Evolutionary conservation across 2,329 filamentous ascomycete genomes (phyloP).

Genomic region (Phaeosphaeriaceae sp.): DNA sequence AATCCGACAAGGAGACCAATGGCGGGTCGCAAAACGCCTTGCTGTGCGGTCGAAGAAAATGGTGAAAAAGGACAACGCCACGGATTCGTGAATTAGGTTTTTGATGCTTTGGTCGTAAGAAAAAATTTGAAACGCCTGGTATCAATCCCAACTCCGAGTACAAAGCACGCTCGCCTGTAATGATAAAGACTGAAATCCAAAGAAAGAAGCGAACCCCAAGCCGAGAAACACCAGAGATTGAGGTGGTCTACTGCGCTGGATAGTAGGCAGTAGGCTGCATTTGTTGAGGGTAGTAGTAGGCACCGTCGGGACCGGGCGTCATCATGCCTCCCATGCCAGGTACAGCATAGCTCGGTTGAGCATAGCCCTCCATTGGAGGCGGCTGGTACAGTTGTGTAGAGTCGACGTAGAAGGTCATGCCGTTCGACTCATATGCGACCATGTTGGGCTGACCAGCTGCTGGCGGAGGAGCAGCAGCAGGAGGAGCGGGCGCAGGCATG

Average conservation of each 20-base stretch:
- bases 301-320: slow-evolving; percentile 65
- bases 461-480: slow-evolving; percentile 44
- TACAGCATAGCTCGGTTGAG: slow-evolving; percentile 60
- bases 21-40: slow-evolving; percentile 4
- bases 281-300: slow-evolving; percentile 67
- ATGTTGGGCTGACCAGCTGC: slow-evolving; percentile 58
- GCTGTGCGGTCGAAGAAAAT: background rate
- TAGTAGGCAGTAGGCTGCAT: slow-evolving; percentile 67
- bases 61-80: background rate
- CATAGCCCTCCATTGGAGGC: slow-evolving; percentile 56
- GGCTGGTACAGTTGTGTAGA: slow-evolving; percentile 68
- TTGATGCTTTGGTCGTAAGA: slow-evolving; percentile 9
- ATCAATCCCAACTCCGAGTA: slow-evolving; percentile 9
- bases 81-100: slow-evolving; percentile 3
- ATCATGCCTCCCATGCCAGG: slow-evolving; percentile 82
- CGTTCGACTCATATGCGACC: slow-evolving; percentile 87
- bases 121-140: slow-evolving; percentile 9
- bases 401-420: slow-evolving; percentile 96
- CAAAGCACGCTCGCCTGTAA: slow-evolving; percentile 8
- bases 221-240: background rate
- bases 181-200: slow-evolving; percentile 2
- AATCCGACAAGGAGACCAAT: background rate
- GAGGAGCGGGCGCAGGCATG: slow-evolving; percentile 48
- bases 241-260: slow-evolving; percentile 37
- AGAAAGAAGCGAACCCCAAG: background rate